Evolutionary conservation across 768 basidiomycete genomes (phyloP), one percentile per base, ranked within the genome.

Genomic region (Lanmaoa pseudosensibilis): DNA sequence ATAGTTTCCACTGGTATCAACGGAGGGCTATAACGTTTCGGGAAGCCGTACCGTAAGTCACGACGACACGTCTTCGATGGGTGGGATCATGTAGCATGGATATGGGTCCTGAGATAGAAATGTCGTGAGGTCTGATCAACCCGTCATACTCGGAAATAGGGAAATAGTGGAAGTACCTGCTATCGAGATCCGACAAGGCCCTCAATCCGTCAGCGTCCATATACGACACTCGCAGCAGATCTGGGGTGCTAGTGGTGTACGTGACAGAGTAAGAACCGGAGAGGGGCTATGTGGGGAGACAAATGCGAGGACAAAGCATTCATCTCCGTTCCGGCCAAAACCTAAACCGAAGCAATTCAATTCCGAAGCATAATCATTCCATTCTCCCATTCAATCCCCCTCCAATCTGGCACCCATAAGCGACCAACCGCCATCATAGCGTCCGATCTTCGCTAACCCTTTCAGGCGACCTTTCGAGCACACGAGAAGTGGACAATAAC

Each of bases 1-100:
- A 47, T 12, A 41, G 6, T 40, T 48, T 66, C 54, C 60, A 44
- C 58, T 45, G 37, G 12, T 37, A 56, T 66, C 63, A 65, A 32
- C 10, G 49, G 47, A 55, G 34, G 19, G 32, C 33, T 40, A 37
- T 19, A 13, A 21, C 25, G 15, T 43, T 59, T 52, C 9, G 11
- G 30, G 27, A 15, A 40, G 50, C 11, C 21, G 4, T 65, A 30
- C 16, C 58, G 51, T 61, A 63, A 46, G 25, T 27, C 21, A 53
- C 37, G 10, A 50, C 27, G 36, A 5, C 46, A 33, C 4, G 4
- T 50, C 37, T 50, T 49, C 18, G 16, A 27, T 13, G 25, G 8
- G 18, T 34, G 15, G 16, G 45, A 36, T 30, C 27, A 8, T 16
- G n/a, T 21, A 25, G 25, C 25, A 36, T 41, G 38, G 39, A n/a